Percentiles rank a stretch among this genome's conserved stretches.
phyloP scores from a whole-genome alignment of 2,329 filamentous ascomycete genomes.

The Ceratocystis papillata region DNA sequence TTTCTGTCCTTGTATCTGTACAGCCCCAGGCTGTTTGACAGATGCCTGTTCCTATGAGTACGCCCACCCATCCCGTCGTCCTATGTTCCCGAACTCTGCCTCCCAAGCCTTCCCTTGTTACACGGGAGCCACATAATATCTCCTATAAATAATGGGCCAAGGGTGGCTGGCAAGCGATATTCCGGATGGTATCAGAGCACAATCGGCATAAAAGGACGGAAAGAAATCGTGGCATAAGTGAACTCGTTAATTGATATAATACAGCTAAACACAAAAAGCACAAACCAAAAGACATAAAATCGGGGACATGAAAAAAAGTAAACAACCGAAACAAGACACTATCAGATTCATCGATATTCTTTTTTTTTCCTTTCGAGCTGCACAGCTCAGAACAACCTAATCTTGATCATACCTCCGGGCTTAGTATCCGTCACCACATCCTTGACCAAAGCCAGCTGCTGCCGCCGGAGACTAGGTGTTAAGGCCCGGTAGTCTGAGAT shows the following conservation, averaged over 20 bases:
- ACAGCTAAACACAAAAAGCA: neutral
- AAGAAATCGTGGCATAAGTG: neutral
- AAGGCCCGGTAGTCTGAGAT: neutral
- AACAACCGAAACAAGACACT: neutral
- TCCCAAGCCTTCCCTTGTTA: no score
- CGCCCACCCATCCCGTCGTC: no score
- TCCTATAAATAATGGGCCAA: no score
- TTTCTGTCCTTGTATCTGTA: no score
- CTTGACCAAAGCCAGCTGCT: neutral
- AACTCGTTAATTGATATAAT: conserved; percentile 1
- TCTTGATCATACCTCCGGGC: neutral
- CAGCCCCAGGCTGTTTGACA: no score
- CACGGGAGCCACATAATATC: no score
- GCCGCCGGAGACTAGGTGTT: neutral
- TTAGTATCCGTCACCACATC: neutral
- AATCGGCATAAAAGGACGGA: neutral
- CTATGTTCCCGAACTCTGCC: no score
- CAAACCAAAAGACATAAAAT: neutral
- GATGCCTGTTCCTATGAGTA: no score
- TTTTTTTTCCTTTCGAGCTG: neutral
- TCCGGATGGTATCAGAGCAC: no score
- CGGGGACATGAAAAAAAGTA: neutral
- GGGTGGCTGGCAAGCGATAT: no score
- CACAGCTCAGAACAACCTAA: no score
- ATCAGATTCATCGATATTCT: conserved; percentile 9